Conservation (phyloP, 2,329 filamentous ascomycete species). For the Elsinoe ampelina region DNA sequence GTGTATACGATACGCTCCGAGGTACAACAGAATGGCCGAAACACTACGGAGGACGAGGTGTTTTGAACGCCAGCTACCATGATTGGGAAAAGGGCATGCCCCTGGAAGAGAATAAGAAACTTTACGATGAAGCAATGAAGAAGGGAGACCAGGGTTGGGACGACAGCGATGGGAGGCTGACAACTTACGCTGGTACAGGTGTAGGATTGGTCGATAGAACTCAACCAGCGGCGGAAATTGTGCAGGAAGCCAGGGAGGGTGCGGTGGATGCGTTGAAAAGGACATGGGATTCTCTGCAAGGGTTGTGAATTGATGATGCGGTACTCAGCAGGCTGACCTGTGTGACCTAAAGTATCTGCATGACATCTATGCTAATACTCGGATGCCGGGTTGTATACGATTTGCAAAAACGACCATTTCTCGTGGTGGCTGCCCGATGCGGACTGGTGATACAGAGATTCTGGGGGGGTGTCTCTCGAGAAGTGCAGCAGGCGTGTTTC, state of each 20-base stretch:
- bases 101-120: conserved; percentile 34
- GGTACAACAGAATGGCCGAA: conserved; percentile 50
- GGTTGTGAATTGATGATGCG: too few relatives aligned
- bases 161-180: conserved; percentile 45
- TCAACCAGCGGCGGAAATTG: conserved; percentile 43
- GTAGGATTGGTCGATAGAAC: conserved; percentile 49
- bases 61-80: conserved; percentile 46
- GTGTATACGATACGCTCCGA: conserved; percentile 44
- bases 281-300: conserved; percentile 10
- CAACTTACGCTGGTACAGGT: conserved; percentile 53
- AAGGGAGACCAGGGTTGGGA: conserved; percentile 41
- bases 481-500: conserved; percentile 5
- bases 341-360: neutral
- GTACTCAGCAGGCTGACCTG: neutral
- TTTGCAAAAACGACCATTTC: too few relatives aligned
- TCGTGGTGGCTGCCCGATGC: neutral
- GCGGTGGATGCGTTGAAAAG: conserved; percentile 24
- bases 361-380: neutral
- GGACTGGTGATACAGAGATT: neutral
- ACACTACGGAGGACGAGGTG: conserved; percentile 47
- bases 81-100: conserved; percentile 31
- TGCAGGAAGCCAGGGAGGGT: conserved; percentile 36
- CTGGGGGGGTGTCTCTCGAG: neutral
- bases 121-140: conserved; percentile 40
- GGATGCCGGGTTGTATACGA: neutral